Evolutionary conservation across 495 filamentous ascomycete species (phyloP).

Genomic region (Terfezia boudieri): DNA sequence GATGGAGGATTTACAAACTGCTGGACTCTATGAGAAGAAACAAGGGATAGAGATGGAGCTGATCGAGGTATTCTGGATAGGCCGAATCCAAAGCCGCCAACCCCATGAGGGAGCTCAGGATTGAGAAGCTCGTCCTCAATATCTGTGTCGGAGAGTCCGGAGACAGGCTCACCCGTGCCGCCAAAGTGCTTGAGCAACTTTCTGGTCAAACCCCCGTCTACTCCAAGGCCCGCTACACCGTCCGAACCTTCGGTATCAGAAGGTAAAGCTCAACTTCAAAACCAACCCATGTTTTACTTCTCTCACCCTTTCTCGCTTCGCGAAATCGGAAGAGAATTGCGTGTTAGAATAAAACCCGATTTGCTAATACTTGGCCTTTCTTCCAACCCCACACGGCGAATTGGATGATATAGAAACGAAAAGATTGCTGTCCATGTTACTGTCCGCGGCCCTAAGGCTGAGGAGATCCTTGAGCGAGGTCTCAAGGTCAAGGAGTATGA

Average conservation of each 20-base stretch:
- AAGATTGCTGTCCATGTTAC: slow-evolving; percentile 99
- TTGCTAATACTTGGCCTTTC: neutral
- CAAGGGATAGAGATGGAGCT: neutral
- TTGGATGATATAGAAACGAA: slow-evolving; percentile 50
- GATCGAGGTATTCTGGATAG: slow-evolving; percentile 21
- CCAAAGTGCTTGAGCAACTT: slow-evolving; percentile 99
- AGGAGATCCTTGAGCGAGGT: slow-evolving; percentile 99
- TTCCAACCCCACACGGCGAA: neutral
- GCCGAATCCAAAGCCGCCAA: slow-evolving; percentile 65
- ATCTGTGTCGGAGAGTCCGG: slow-evolving; percentile 99
- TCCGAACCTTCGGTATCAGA: slow-evolving; percentile 99
- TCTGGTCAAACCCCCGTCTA: slow-evolving; percentile 99
- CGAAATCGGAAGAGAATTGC: neutral
- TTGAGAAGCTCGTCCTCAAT: slow-evolving; percentile 99
- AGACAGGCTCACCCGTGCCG: slow-evolving; percentile 98
- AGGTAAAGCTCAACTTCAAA: neutral
- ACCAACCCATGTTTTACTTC: neutral
- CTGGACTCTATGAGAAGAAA: neutral
- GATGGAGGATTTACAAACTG: neutral
- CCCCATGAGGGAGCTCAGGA: slow-evolving; percentile 98
- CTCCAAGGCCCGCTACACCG: slow-evolving; percentile 95
- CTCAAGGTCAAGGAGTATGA: slow-evolving; percentile 99
- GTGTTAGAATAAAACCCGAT: neutral
- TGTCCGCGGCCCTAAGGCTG: slow-evolving; percentile 97
- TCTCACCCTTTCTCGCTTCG: neutral